Evolutionary conservation across 495 filamentous ascomycete species (phyloP).

Genomic region (Penicillium ucsense): DNA sequence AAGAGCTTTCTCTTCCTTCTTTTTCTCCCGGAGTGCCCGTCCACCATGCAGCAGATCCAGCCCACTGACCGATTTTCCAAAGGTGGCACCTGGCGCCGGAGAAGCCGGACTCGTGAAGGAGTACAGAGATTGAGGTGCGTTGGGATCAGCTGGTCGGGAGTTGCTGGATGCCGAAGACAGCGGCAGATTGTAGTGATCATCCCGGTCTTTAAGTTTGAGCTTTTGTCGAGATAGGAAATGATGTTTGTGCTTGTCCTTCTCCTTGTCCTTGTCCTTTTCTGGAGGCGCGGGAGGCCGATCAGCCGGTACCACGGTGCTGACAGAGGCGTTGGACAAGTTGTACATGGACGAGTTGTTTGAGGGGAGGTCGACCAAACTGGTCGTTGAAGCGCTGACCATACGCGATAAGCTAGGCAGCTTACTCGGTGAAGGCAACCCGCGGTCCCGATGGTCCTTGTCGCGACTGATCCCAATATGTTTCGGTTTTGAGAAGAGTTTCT

Average conservation of each 20-base stretch:
- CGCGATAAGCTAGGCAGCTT: constrained; percentile 57
- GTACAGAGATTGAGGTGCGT: constrained; percentile 77
- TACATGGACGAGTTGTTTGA: constrained; percentile 66
- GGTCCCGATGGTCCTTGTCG: constrained; percentile 58
- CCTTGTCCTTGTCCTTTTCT: constrained; percentile 33
- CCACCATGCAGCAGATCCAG: constrained; percentile 81
- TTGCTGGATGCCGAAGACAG: constrained; percentile 88
- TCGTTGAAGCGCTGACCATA: constrained; percentile 66
- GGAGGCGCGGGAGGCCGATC: constrained; percentile 22
- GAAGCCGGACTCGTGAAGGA: constrained; percentile 60
- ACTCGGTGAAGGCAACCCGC: constrained; percentile 68
- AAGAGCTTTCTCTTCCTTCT: constrained; percentile 68
- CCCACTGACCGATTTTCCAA: constrained; percentile 69
- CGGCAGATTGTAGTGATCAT: constrained; percentile 61
- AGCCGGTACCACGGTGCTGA: constrained; percentile 58
- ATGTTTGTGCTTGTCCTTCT: constrained; percentile 57
- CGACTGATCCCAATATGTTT: constrained; percentile 71
- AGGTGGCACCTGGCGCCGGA: constrained; percentile 57
- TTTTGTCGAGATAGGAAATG: constrained; percentile 90
- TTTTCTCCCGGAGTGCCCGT: constrained; percentile 77
- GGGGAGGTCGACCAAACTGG: constrained; percentile 59
- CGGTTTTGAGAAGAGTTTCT: constrained; percentile 84
- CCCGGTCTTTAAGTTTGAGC: constrained; percentile 75
- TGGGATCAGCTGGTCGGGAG: constrained; percentile 75
- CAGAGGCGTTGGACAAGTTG: constrained; percentile 71